These are phyloP conservation scores for Globisporangium lucens DNA, from an alignment of 352 stramenopile species.

Conservation along the genomic window DNA sequence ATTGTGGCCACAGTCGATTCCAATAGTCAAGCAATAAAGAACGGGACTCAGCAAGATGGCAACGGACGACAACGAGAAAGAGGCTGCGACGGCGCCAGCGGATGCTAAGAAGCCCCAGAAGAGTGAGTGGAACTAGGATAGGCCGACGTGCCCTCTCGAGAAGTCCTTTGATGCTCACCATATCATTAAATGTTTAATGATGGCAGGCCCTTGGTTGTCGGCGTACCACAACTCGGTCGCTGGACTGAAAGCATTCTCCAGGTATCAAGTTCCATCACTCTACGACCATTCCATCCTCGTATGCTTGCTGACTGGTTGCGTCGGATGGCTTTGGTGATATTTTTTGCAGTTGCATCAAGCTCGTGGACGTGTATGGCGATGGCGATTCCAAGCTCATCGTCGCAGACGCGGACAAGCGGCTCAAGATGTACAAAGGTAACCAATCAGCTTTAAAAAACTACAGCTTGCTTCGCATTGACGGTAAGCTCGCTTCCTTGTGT, in stretches of 20 bases:
- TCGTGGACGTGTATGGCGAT: slow-evolving; percentile 83
- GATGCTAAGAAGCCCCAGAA: slow-evolving; percentile 18
- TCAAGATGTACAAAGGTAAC: slow-evolving; percentile 88
- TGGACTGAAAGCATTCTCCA: slow-evolving; percentile 76
- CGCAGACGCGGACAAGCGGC: slow-evolving; percentile 68
- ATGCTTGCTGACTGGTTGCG: slow-evolving; percentile 25
- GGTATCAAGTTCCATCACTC: background rate
- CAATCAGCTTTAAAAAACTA: too few relatives aligned
- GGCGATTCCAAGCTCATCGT: slow-evolving; percentile 80
- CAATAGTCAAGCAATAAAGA: background rate
- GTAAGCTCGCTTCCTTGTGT: background rate
- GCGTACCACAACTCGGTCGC: slow-evolving; percentile 90
- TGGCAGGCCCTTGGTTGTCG: slow-evolving; percentile 71
- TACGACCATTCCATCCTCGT: too few relatives aligned
- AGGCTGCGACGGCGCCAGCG: background rate
- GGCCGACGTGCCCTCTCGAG: background rate
- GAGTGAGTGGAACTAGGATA: slow-evolving; percentile 9
- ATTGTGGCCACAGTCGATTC: background rate
- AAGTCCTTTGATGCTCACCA: background rate
- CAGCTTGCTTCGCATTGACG: background rate
- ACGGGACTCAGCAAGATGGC: background rate
- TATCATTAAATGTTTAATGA: background rate
- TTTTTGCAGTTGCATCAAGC: slow-evolving; percentile 41
- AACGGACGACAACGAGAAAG: slow-evolving; percentile 14
- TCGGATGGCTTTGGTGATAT: slow-evolving; percentile 15